Base-by-base conservation (phyloP, 225 moss, liverwort and hornwort species). In the Takakia lepidozioides region DNA sequence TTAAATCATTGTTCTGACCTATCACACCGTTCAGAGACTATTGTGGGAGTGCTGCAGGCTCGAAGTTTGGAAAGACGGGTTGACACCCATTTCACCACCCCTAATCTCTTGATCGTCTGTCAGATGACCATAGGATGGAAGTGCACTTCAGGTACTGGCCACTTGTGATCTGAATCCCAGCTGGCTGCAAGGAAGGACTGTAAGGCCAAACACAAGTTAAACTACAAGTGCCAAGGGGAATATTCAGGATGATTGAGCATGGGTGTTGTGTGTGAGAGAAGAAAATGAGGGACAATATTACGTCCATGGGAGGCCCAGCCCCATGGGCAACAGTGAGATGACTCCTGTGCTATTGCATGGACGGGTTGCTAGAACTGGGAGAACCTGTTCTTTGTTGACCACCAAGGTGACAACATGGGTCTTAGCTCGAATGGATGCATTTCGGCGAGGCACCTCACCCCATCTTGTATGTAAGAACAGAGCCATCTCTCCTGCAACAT, bases 351-450 rank as follows among this genome's bases (percentile, higher is more conserved):
- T 19, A n/a, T 6, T 53, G 18, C 8, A 8, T 22, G 25, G 36
- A n/a, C n/a, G 15, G 20, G 38, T 54, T 40, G 38, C 8, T 22
- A 41, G 26, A 27, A 25, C 16, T 36, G 18, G 13, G 8, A 43
- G 17, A 9, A 80, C 80, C 80, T 74, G 62, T 23, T 48, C 49
- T 71, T 60, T 64, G 43, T 63, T 68, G 9, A 74, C 48, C 37
- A 80, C 74, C 19, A 74, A 55, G 20, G 58, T 52, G 18, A 63
- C 59, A 19, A 74, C 74, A 55, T 65, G 67, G 48, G 74, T 74
- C 49, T 57, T 74, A 42, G 74, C 80, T 14, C 74, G 66, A 39
- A 80, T 71, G 23, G 80, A 73, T 29, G 74, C 65, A 22, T 60
- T 66, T 49, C 74, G 60, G 45, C 56, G 65, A 17, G 63, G 61